phyloP scores from a whole-genome alignment of 2,329 filamentous ascomycete genomes.

The Eutypa lata region DNA sequence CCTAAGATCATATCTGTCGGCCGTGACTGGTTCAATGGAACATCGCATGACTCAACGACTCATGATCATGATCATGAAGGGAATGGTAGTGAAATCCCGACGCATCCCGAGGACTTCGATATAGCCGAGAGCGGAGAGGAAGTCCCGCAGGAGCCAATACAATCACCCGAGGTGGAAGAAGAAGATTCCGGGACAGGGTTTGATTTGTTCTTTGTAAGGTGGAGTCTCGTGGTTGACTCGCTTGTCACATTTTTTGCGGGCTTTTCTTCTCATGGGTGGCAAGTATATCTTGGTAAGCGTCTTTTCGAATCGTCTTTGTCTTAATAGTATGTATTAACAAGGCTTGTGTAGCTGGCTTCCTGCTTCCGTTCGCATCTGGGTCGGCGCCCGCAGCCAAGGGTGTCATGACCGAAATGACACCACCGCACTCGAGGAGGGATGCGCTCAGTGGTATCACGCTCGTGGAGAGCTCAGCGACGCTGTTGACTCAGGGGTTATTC shows the following conservation, averaged over 20 bases:
- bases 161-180: conserved; percentile 20
- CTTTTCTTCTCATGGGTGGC: conserved; percentile 62
- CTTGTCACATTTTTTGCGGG: conserved; percentile 60
- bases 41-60: not conserved
- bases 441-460: conserved; percentile 67
- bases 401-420: conserved; percentile 69
- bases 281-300: conserved; percentile 59
- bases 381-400: conserved; percentile 69
- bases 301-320: not conserved
- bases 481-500: conserved; percentile 64
- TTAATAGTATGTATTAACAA: not conserved
- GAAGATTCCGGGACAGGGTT: conserved; percentile 40
- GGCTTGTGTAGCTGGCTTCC: conserved; percentile 46
- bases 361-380: conserved; percentile 67
- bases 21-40: conserved; percentile 31
- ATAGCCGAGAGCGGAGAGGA: conserved; percentile 16
- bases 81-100: conserved; percentile 12
- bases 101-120: conserved; percentile 21
- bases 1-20: conserved; percentile 50
- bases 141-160: conserved; percentile 23
- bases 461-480: conserved; percentile 64
- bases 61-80: conserved; percentile 2
- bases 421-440: conserved; percentile 58
- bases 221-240: conserved; percentile 63
- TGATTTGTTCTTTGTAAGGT: conserved; percentile 65